Base-by-base conservation (phyloP, 176 grass and related monocot genomes). In the Tillandsia leiboldiana region DNA sequence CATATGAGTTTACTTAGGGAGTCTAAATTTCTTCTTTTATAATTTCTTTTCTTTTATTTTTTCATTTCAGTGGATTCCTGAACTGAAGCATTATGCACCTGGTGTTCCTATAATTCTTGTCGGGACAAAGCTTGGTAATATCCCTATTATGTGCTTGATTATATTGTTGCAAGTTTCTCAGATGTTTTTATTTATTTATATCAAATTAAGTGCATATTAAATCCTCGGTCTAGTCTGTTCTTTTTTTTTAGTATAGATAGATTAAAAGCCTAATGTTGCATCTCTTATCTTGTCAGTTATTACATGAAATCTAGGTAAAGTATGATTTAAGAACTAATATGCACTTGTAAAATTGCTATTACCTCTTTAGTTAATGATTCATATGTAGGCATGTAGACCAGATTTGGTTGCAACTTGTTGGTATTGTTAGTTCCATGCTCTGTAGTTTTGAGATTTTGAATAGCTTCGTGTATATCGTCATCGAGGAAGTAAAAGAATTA, bases 121-220 rank as follows among this genome's bases (percentile, higher is more conserved):
- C 61, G 87, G 87, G 42, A 90, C 87, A 62, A 90, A 90, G 80
- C 87, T 90, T 78, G 87, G 83, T 90, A 86, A 90, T 84, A 18
- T 76, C 20, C 3, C 12, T 28, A 18, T n/a, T 3, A 15, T 68
- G 9, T 22, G 12, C 26, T 42, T 27, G 11, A 51, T 26, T 70
- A 13, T 23, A 26, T 53, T 9, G 4, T 70, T 1, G 23, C 14
- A 49, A 47, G 17, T 49, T 74, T 75, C 49, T 2, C 17, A 70
- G 70, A 53, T 66, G 33, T 65, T 72, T 72, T 13, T 15, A 61
- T 68, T 7, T 49, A 15, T 49, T 13, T 17, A 20, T 78, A 2
- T 15, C 52, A 63, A 23, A 14, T 70, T 67, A 9, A 51, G 51
- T 49, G 49, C 77, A 53, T 48, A 2, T n/a, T 8, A 68, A 69